Percentiles rank a stretch among this genome's conserved stretches.
These are phyloP conservation scores for Cryomyces minteri DNA, from an alignment of 495 filamentous ascomycete species.

Conservation along the genomic window DNA sequence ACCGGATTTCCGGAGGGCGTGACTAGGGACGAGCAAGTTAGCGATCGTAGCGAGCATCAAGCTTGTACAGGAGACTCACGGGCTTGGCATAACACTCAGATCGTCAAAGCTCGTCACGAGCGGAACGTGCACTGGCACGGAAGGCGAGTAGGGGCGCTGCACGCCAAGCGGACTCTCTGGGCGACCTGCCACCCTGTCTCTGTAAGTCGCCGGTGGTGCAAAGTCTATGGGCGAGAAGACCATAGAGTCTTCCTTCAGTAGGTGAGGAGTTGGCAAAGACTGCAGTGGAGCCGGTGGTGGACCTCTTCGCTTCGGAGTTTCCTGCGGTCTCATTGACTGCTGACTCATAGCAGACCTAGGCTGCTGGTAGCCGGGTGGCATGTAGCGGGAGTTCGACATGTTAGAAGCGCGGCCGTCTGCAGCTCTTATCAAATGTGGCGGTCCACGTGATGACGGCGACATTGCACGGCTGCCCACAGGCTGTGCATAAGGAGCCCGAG, in stretches of 20 bases:
- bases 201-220: slow-evolving; percentile 56
- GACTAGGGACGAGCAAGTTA: slow-evolving; percentile 21
- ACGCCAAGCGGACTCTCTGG: slow-evolving; percentile 71
- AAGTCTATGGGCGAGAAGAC: slow-evolving; percentile 61
- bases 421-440: slow-evolving; percentile 46
- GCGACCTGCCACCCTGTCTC: slow-evolving; percentile 49
- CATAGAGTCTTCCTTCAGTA: slow-evolving; percentile 70
- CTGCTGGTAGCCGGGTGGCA: slow-evolving; percentile 19
- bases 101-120: slow-evolving; percentile 76
- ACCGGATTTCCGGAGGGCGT: slow-evolving; percentile 72
- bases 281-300: slow-evolving; percentile 58
- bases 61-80: slow-evolving; percentile 40
- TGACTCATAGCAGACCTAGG: slow-evolving; percentile 10
- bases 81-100: slow-evolving; percentile 66
- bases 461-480: slow-evolving; percentile 79
- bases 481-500: slow-evolving; percentile 50
- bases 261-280: slow-evolving; percentile 68
- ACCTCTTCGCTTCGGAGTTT: not conserved
- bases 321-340: not conserved
- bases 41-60: not conserved
- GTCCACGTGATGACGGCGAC: slow-evolving; percentile 78
- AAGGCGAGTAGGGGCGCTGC: slow-evolving; percentile 50
- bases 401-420: slow-evolving; percentile 17
- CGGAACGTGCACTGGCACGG: slow-evolving; percentile 52
- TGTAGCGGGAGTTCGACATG: slow-evolving; percentile 17